Percentiles rank a stretch among this genome's conserved stretches.
Evolutionary conservation across 2,329 filamentous ascomycete species (phyloP).

Genomic region (Diaporthe destruens): DNA sequence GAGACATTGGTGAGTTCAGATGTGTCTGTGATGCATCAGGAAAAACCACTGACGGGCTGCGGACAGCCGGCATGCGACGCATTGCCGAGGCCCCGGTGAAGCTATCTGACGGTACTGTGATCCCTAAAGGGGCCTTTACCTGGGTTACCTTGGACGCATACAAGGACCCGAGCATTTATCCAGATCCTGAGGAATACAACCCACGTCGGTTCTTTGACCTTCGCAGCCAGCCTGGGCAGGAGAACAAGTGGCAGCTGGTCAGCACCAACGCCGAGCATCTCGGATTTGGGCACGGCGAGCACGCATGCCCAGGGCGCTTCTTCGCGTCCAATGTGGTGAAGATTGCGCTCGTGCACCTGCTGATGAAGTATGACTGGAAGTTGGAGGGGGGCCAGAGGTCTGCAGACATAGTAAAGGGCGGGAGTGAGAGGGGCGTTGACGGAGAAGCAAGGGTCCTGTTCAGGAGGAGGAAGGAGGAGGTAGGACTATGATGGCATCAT

Average conservation of each 20-base stretch:
- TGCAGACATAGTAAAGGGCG: conserved; percentile 23
- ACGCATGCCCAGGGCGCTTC: conserved; percentile 53
- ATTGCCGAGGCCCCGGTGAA: conserved; percentile 39
- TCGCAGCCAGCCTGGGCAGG: conserved; percentile 45
- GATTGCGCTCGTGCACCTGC: conserved; percentile 38
- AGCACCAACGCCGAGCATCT: conserved; percentile 33
- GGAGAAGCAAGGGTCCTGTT: conserved; percentile 12
- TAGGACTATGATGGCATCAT: neutral
- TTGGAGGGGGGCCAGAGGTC: conserved; percentile 36
- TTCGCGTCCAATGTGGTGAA: conserved; percentile 52
- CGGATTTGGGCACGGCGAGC: conserved; percentile 51
- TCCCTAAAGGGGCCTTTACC: conserved; percentile 44
- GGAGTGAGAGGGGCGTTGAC: conserved; percentile 24
- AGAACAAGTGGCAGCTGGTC: conserved; percentile 34
- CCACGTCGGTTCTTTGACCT: conserved; percentile 48
- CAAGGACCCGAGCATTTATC: conserved; percentile 44
- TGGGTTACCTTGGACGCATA: conserved; percentile 43
- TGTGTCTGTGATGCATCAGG: no score
- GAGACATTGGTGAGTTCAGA: conserved; percentile 10
- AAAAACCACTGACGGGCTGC: neutral
- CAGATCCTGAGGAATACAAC: conserved; percentile 47
- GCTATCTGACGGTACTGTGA: conserved; percentile 45
- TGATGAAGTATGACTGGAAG: conserved; percentile 40
- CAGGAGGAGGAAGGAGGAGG: conserved; percentile 26
- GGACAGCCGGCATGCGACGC: conserved; percentile 42